phyloP scores from a whole-genome alignment of 2,329 filamentous ascomycete species.

The Rhynchosporium graminicola region DNA sequence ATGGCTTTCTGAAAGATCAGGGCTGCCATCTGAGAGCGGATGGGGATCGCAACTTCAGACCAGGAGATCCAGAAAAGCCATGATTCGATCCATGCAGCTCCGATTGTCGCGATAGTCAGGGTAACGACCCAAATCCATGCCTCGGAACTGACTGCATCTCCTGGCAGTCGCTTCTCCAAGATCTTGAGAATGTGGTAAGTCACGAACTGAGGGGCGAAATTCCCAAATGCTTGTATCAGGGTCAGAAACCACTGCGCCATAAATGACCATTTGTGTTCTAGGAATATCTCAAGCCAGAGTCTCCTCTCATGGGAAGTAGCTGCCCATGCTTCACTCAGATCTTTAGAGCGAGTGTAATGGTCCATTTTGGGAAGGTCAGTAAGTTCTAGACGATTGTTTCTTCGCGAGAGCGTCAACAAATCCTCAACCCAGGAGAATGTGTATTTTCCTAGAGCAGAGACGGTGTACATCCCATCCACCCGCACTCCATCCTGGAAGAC shows the following conservation, averaged over 20 bases:
- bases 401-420: constrained; percentile 55
- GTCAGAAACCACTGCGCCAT: constrained; percentile 60
- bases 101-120: constrained; percentile 60
- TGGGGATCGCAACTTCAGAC: constrained; percentile 62
- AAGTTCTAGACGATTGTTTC: constrained; percentile 61
- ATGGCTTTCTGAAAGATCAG: constrained; percentile 77
- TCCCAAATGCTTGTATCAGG: constrained; percentile 41
- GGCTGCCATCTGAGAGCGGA: constrained; percentile 69
- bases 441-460: constrained; percentile 60
- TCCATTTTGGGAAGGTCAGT: constrained; percentile 63
- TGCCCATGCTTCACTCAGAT: constrained; percentile 53
- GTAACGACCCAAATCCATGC: constrained; percentile 70
- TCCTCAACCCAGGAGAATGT: constrained; percentile 65
- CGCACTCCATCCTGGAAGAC: constrained; percentile 59
- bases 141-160: constrained; percentile 49
- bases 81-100: constrained; percentile 57
- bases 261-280: constrained; percentile 58
- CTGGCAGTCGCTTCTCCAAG: constrained; percentile 57
- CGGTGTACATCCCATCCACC: constrained; percentile 65
- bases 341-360: constrained; percentile 54
- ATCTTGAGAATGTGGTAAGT: constrained; percentile 65
- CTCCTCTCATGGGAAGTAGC: constrained; percentile 48
- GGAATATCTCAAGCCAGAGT: constrained; percentile 62
- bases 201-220: constrained; percentile 70
- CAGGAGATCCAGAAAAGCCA: constrained; percentile 69